Evolutionary conservation across 495 filamentous ascomycete genomes (phyloP).

Genomic region (Talaromyces stipitatus): DNA sequence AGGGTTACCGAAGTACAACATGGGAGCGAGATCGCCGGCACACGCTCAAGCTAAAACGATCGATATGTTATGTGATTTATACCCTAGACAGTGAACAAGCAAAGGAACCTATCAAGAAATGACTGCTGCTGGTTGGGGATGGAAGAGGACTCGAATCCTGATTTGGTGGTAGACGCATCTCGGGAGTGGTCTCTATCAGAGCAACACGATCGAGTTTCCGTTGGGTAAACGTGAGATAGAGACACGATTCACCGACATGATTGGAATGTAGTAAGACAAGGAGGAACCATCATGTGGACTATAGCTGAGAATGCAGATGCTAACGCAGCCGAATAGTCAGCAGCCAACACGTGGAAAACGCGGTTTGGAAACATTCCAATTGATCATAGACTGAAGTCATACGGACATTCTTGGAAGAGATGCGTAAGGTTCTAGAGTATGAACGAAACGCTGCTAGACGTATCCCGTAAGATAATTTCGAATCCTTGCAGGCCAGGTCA

Average conservation of each 20-base stretch:
- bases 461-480: not conserved
- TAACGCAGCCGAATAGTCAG: not conserved
- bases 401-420: not conserved
- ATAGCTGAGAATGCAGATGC: not conserved
- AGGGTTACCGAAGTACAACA: too few relatives aligned
- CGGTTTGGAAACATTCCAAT: not conserved
- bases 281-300: not conserved
- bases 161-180: not conserved
- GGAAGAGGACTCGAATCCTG: not conserved
- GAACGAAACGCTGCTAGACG: not conserved
- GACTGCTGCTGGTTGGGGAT: not conserved
- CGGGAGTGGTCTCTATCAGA: not conserved
- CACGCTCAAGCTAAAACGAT: too few relatives aligned
- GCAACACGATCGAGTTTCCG: not conserved
- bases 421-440: not conserved
- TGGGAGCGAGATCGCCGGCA: too few relatives aligned
- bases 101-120: too few relatives aligned
- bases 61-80: too few relatives aligned
- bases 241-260: not conserved
- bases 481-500: not conserved
- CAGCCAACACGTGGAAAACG: conserved; percentile 3
- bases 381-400: not conserved
- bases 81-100: too few relatives aligned
- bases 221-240: not conserved
- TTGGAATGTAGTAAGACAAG: not conserved